phyloP scores from a whole-genome alignment of 495 filamentous ascomycete genomes.

The Astrothelium macrocarpum region DNA sequence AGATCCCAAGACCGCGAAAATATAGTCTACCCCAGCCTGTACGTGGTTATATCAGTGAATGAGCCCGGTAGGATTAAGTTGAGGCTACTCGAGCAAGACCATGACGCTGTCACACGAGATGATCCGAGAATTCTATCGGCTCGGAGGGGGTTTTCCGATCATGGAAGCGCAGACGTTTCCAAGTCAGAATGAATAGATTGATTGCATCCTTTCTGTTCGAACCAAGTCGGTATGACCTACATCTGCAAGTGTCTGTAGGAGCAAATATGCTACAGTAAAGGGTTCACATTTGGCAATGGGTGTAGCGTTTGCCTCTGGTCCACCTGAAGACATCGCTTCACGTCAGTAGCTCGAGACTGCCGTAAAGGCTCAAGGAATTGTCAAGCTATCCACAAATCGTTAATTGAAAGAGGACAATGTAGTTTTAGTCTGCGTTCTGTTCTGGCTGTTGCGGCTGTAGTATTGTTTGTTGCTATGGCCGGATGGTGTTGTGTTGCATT shows the following conservation, averaged over 20 bases:
- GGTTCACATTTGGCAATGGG: not conserved
- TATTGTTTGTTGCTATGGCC: too few relatives aligned
- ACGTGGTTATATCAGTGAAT: not conserved
- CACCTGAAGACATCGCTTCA: constrained; percentile 1
- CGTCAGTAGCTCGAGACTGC: not conserved
- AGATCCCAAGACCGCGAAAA: constrained; percentile 22
- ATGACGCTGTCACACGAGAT: too few relatives aligned
- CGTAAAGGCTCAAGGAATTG: not conserved
- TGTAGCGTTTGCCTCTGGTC: not conserved
- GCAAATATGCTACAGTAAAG: constrained; percentile 9
- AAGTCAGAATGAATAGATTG: too few relatives aligned
- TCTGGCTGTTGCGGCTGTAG: too few relatives aligned
- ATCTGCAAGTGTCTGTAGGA: constrained; percentile 8
- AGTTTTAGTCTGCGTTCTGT: too few relatives aligned
- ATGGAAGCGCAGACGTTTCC: too few relatives aligned
- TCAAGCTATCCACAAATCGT: not conserved
- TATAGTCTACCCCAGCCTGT: constrained; percentile 16
- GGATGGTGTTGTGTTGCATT: not conserved
- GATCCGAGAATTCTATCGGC: too few relatives aligned
- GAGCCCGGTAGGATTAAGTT: not conserved
- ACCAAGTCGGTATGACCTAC: not conserved
- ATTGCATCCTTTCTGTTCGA: too few relatives aligned
- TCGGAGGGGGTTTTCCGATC: too few relatives aligned
- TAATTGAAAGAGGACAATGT: not conserved
- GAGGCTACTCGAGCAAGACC: too few relatives aligned